Conservation (phyloP, 768 basidiomycete genomes). For the Calvatia gigantea region DNA sequence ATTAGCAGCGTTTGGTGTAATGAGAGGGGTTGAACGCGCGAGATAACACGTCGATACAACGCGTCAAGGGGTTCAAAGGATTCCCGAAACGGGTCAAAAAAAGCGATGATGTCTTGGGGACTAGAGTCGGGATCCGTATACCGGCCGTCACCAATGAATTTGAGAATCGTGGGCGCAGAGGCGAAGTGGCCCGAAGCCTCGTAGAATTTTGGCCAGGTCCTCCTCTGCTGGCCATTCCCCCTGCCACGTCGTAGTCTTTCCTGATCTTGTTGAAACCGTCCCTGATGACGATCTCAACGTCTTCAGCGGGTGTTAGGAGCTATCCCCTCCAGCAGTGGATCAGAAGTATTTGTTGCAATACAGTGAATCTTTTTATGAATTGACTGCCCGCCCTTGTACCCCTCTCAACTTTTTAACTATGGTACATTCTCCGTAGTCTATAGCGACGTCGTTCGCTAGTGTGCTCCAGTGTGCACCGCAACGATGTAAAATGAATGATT, state of each 20-base stretch:
- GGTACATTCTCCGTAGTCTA: too few relatives aligned
- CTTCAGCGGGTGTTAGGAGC: constrained; percentile 4
- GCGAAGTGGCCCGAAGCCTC: constrained; percentile 15
- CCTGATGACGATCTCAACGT: not conserved
- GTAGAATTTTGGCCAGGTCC: constrained; percentile 7
- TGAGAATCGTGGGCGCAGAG: constrained; percentile 14
- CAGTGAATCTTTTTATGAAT: too few relatives aligned
- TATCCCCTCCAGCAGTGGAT: not conserved
- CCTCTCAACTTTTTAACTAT: too few relatives aligned
- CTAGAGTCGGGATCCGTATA: not conserved
- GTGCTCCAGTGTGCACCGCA: too few relatives aligned
- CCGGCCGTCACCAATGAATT: constrained; percentile 14
- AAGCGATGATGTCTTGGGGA: not conserved
- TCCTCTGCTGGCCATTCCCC: constrained; percentile 13
- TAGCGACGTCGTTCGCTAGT: too few relatives aligned
- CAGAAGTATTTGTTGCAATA: too few relatives aligned
- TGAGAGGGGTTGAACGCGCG: not conserved
- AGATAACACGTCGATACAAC: not conserved
- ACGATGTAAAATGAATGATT: too few relatives aligned
- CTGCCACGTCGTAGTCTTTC: not conserved
- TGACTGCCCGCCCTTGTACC: too few relatives aligned
- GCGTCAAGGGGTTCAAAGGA: constrained; percentile 2
- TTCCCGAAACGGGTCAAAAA: not conserved
- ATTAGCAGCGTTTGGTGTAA: not conserved
- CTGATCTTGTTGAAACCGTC: constrained; percentile 1